Base-by-base conservation (phyloP, 768 basidiomycete species). In the Leccinum barrowsii region DNA sequence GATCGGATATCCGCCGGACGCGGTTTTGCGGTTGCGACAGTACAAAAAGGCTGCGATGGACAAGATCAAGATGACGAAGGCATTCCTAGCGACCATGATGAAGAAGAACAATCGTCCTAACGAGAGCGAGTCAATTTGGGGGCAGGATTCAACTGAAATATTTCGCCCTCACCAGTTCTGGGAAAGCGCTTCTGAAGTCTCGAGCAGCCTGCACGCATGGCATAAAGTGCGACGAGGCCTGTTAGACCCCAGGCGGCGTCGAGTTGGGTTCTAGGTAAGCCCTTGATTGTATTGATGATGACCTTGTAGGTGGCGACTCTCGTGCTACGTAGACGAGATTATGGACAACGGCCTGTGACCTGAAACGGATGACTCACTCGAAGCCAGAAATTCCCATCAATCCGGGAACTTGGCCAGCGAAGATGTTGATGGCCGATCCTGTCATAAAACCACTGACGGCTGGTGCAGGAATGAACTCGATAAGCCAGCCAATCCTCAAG, bases 371-470 rank as follows among this genome's bases (percentile, higher is more conserved):
- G 52, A 76, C 87, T 66, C 59, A 92, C 91, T 90, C 81, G 71
- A 97, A 92, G 26, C 86, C 87, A 55, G 84, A 79, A 56, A 92
- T 89, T 22, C 95, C 97, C 79, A 99, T 85, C 48, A 99, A 73
- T 0, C 87, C 89, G 2, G 96, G 94, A 4, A 97, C 80, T 75
- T 99, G 96, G 34, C 92, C 85, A 17, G 85, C 80, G 15, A 86
- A 87, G 65, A 98, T 98, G 70, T 79, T 94, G 75, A 98, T 85
- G 35, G 96, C 96, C n/a, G 91, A 94, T 19, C 96, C 96, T 0
- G 96, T 98, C 94, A 99, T 97, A 77, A 96, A 92, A 19, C 89
- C 89, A 64, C 86, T 89, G 59, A 93, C 87, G 2, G 90, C 91
- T 3, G 90, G 89, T 7, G 84, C 80, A 19, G 92, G 90, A 60